Base-by-base conservation (phyloP, 163 green algal genomes). In the Prototheca cutis region DNA sequence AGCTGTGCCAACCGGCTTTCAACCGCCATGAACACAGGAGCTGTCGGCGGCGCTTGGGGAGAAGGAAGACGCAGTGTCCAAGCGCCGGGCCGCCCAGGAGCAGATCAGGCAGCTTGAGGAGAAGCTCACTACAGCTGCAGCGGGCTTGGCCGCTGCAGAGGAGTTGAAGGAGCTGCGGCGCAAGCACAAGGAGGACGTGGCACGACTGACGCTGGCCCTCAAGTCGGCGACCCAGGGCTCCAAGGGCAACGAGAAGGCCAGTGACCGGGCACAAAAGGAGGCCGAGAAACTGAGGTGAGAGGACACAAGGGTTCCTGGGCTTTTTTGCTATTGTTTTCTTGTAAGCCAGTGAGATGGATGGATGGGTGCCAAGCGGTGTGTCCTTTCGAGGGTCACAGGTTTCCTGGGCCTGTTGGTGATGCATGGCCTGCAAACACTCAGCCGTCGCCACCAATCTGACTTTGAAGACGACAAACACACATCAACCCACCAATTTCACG, bases 151-250 rank as follows among this genome's bases (percentile, higher is more conserved):
- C 39, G 80, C 81, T 3, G 80, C 82, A 39, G 84, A 91, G 28
- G 82, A 91, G 64, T 76, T 89, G 4, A 75, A 71, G 29, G 80
- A 87, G 36, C 73, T 82, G 47, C 75, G 67, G 58, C 61, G 69
- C 24, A 70, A 72, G 71, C 73, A 84, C 71, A 85, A 84, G 70
- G 72, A 87, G 65, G 81, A 94, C 65, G 55, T 85, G 23, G 57
- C 72, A 4, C 55, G 65, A 10, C 55, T 90, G 21, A 81, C 80
- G 55, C 58, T 72, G 45, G 59, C 82, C 48, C 69, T 87, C 5
- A 80, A 85, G 55, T 80, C 64, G 54, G 81, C 56, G 53, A 82
- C 61, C 49, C 67, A 53, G 62, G 80, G 58, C 51, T 77, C 56
- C 72, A 91, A 90, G 74, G 77, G 67, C 18, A 80, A 74, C 10